Evolutionary conservation across 2,329 filamentous ascomycete species (phyloP), one percentile per base, ranked within the genome.

Genomic region (Cladophialophora bantiana): DNA sequence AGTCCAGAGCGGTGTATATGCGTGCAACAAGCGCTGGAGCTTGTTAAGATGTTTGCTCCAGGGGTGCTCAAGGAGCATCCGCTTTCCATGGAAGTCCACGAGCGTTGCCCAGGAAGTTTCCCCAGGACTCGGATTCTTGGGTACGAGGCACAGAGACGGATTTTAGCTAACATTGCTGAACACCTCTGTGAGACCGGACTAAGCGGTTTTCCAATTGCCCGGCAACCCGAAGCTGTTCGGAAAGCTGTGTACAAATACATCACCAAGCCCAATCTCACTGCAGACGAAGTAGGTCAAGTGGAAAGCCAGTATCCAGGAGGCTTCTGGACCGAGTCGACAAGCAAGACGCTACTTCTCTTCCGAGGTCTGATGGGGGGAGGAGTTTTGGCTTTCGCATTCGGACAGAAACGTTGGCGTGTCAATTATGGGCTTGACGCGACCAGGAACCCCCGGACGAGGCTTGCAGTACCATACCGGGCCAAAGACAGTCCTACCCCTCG

Each of bases 351-450:
- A 2, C 72, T 78, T 31, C 66, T 79, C 5, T 38, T 79, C 7
- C 66, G 76, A 2, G 78, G 89, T 0, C 79, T 91, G 0, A 74
- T 91, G 7, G 84, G 85, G 0, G 75, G 79, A 0, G 84, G 86
- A 0, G 77, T 91, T 0, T 71, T 91, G 0, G 70, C 71, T 0
- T 89, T 88, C 65, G 79, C 78, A 0, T 76, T 90, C 0, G 75
- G 77, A 0, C 76, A 84, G 15, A 91, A 90, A 70, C 79, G 88
- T 0, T 91, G 86, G 86, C 77, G 85, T 2, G 88, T 91, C 0
- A 83, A 90, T 62, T 92, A 88, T 67, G 89, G 89, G 0, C 77
- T 85, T 0, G 83, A 87, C 71, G 64, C 71, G 0, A 72, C 66
- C 0, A 75, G 86, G 2, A 67, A 68, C 0, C 83, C 82, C 0